Evolutionary conservation across 2,329 filamentous ascomycete genomes (phyloP), one percentile per base, ranked within the genome.

Genomic region (Alternaria ventricosa): DNA sequence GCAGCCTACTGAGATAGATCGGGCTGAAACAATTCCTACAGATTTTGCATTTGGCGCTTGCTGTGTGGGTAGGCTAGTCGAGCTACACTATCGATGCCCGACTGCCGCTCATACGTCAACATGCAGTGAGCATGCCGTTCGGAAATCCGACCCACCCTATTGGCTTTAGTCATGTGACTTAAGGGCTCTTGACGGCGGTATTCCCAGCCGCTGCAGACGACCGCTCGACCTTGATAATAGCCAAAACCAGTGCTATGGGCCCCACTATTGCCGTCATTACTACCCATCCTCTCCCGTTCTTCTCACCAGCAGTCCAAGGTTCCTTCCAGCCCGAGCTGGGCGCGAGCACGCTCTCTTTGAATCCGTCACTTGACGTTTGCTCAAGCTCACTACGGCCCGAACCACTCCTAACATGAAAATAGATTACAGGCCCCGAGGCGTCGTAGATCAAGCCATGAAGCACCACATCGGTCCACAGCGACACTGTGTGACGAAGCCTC

Each of bases 21-120:
- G 56, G 66, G 63, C 71, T 72, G 71, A 74, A 71, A 71, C 71
- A 64, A 41, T 33, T 28, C 18, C 45, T 43, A 55, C 55, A 41
- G 53, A 53, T 54, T 55, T 64, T 57, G 54, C 67, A 66, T 61
- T 67, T 60, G 50, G 55, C 60, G 47, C 60, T 60, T 54, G 58
- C 56, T 25, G 50, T 65, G 64, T 69, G 65, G 61, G 64, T 60
- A 66, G 61, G 61, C 68, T 57, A 61, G 53, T 46, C 59, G 68
- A 66, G 63, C 63, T 58, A 67, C 57, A 46, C 50, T 47, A 56
- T 51, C 44, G 43, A 49, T 41, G 55, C 47, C 59, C 63, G 61
- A 60, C 51, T 67, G 57, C 64, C 50, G 57, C 58, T 64, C 61
- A 41, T 70, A 76, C 74, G 74, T 75, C 72, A 76, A 72, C 56